A percentile compares a stretch with the other conserved stretches of the same genome.
These are phyloP conservation scores for Annulohypoxylon moriforme DNA, from an alignment of 495 filamentous ascomycete genomes.

Conservation along the genomic window DNA sequence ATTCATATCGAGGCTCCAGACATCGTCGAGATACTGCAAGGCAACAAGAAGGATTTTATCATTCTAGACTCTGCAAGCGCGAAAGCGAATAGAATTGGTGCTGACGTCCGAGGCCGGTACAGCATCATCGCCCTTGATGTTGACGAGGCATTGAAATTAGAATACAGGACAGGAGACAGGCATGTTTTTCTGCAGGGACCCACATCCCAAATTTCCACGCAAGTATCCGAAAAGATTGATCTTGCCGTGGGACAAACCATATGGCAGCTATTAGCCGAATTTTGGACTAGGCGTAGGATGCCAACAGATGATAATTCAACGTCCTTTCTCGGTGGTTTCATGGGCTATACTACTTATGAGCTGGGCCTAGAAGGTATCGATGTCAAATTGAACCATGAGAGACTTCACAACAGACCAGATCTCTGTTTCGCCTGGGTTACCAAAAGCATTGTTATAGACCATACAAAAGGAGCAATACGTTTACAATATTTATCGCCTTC, in stretches of 20 bases:
- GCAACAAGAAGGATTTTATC: slow-evolving; percentile 56
- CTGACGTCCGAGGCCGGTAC: slow-evolving; percentile 68
- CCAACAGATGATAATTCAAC: slow-evolving; percentile 52
- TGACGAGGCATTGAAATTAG: slow-evolving; percentile 62
- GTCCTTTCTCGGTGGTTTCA: slow-evolving; percentile 89
- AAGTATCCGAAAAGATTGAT: slow-evolving; percentile 44
- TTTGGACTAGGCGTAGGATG: slow-evolving; percentile 63
- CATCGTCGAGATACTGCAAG: slow-evolving; percentile 60
- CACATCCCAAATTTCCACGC: neutral
- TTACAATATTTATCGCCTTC: slow-evolving; percentile 69
- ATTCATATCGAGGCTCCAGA: slow-evolving; percentile 56
- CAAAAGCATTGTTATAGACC: slow-evolving; percentile 84
- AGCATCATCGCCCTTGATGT: slow-evolving; percentile 75
- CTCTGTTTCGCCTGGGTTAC: slow-evolving; percentile 81
- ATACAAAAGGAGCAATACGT: slow-evolving; percentile 66
- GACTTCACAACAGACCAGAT: slow-evolving; percentile 71
- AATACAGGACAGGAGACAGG: slow-evolving; percentile 61
- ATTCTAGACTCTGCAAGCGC: slow-evolving; percentile 67
- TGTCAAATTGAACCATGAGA: slow-evolving; percentile 51
- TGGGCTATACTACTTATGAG: slow-evolving; percentile 93
- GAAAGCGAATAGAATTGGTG: slow-evolving; percentile 48
- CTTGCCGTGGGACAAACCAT: slow-evolving; percentile 56
- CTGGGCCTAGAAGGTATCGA: slow-evolving; percentile 74
- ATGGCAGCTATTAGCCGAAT: slow-evolving; percentile 67
- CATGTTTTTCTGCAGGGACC: slow-evolving; percentile 48